Evolutionary conservation across 257 asterid species (phyloP), one percentile per base, ranked within the genome.

Genomic region (Solanum etuberosum): DNA sequence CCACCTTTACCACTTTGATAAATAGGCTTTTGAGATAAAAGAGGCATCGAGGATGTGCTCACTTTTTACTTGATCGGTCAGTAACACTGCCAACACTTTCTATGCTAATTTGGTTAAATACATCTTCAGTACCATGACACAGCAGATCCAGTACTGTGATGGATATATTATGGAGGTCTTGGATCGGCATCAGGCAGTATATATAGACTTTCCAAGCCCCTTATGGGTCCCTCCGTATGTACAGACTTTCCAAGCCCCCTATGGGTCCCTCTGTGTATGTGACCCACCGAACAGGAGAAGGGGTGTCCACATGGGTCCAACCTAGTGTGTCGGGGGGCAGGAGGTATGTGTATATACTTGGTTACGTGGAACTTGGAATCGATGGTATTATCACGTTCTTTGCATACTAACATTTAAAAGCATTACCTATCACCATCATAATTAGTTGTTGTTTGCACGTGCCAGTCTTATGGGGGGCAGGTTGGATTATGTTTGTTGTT

Each of bases 181-280:
- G 3, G 21, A 51, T 51, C 3, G 9, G 9, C 9, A 51, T 9
- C 9, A 16, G 1, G n/a, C 6, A 2, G 1, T 51, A 18, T 16
- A 51, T 51, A 15, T 0, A 0, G 9, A 6, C 59, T 51, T 16
- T 2, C 1, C 0, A 1, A 51, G 20, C 23, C 9, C 3, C 59
- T 3, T 16, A 5, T 16, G 21, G 59, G 23, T 16, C 59, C 59
- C 3, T 46, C 4, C 20, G 18, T 46, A n/a, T n/a, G n/a, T 35
- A 3, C 6, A 5, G 5, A 5, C 4, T 35, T 35, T 5, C 5
- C 1, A 5, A 35, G 38, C 4, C 38, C 38, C 5, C 38, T 35
- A 35, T 35, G 1, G 38, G 38, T 5, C 38, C 38, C 38, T 35
- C 38, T 3, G 4, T 3, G 5, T 4, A 18, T 51, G 61, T 51